Conservation (phyloP, 306 rosid species). For the Fragaria nilgerrensis region DNA sequence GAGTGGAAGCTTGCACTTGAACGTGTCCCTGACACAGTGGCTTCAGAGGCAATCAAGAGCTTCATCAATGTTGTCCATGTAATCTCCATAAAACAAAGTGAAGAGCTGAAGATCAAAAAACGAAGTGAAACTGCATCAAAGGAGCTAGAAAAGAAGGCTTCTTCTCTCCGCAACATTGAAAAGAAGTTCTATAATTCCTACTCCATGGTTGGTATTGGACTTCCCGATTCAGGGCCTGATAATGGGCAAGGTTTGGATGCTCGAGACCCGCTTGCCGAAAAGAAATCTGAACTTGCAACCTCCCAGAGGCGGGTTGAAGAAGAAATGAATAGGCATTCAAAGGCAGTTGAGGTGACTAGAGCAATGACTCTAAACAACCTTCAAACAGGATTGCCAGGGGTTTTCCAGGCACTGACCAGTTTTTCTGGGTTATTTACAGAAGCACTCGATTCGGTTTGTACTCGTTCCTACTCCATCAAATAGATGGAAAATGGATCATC, state of each 20-base stretch:
- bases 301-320: slow-evolving; percentile 95
- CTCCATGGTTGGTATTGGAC: slow-evolving; percentile 95
- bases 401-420: slow-evolving; percentile 87
- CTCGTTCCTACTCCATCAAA: slow-evolving; percentile 71
- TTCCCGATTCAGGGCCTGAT: slow-evolving; percentile 71
- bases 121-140: slow-evolving; percentile 75
- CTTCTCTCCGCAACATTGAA: slow-evolving; percentile 70
- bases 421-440: slow-evolving; percentile 83
- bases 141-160: slow-evolving; percentile 89
- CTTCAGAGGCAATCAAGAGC: slow-evolving; percentile 95
- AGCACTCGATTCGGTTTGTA: slow-evolving; percentile 77
- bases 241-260: slow-evolving; percentile 74
- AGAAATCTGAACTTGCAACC: slow-evolving; percentile 68
- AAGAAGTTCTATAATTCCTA: slow-evolving; percentile 88
- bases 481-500: slow-evolving; percentile 31
- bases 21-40: slow-evolving; percentile 95
- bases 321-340: slow-evolving; percentile 81
- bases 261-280: slow-evolving; percentile 87
- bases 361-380: slow-evolving; percentile 92
- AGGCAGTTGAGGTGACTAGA: slow-evolving; percentile 86
- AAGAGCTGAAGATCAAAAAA: slow-evolving; percentile 78
- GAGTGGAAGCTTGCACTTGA: slow-evolving; percentile 98
- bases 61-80: slow-evolving; percentile 81
- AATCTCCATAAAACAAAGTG: slow-evolving; percentile 68
- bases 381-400: slow-evolving; percentile 97